Base-by-base conservation (phyloP, 2,329 filamentous ascomycete species). In the Fusarium nurragi region DNA sequence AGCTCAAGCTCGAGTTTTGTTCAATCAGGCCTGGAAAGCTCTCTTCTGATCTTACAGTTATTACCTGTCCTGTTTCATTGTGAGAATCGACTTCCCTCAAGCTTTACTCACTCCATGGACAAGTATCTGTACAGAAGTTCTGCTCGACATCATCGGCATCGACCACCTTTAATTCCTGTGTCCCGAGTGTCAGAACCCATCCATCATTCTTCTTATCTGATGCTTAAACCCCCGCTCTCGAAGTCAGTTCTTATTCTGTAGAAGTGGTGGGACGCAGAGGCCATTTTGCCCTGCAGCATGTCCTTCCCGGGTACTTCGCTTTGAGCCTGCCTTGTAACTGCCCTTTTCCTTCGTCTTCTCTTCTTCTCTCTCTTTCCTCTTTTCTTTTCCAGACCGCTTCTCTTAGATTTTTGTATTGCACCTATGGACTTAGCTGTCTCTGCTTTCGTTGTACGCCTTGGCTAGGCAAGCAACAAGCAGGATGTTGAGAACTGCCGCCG, bases 201-300 rank as follows among this genome's bases (percentile, higher is more conserved):
- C 43, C 14, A 32, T 47, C 41, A 40, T 32, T 25, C 38, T 37
- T 57, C 52, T 56, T 64, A 60, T 65, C 60, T 66, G 63, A 62
- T 55, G 47, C 50, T 54, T 45, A 36, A 25, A 54, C 49, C 50
- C 54, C 64, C 54, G 36, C 60, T 51, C n/a, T 44, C 44, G 25
- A 21, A 39, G 30, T 46, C 26, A 41, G 46, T 23, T 57, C 16
- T 22, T 21, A 23, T 39, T 39, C 21, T 14, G 12, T 43, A 37
- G 54, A 50, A 55, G 44, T 64, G 53, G 53, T 57, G 64, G 63
- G 49, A 54, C 55, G 34, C 34, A 43, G 26, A 45, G 32, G 44
- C 47, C 51, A 21, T 47, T 48, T 51, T 18, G 4, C 30, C 7
- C 18, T 22, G 19, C 28, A 12, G 30, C 30, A 34, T 30, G 28